phyloP scores from a whole-genome alignment of 306 rosid species.

The Ceratonia siliqua region DNA sequence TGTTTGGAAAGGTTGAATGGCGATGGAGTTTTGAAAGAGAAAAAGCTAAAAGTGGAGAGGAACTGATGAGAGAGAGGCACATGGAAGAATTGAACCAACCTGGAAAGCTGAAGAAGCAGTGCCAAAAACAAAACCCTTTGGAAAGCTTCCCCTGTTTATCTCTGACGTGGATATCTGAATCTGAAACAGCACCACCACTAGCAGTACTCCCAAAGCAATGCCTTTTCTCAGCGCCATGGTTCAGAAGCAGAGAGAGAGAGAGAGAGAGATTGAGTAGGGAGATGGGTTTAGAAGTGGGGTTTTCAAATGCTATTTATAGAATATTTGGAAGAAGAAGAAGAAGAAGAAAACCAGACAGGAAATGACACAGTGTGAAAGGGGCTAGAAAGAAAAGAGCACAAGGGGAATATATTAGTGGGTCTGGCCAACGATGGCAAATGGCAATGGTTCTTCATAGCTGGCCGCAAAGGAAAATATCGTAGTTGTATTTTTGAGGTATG shows the following conservation, averaged over 20 bases:
- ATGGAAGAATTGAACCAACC: slow-evolving; percentile 41
- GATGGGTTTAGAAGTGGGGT: not conserved
- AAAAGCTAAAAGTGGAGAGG: no score
- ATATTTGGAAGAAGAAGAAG: not conserved
- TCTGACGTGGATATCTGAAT: slow-evolving; percentile 50
- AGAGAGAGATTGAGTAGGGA: not conserved
- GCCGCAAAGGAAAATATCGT: no score
- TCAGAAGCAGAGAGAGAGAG: not conserved
- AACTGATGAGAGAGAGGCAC: no score
- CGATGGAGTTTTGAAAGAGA: no score
- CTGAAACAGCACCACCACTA: slow-evolving; percentile 33
- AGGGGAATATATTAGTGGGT: no score
- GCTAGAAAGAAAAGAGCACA: no score
- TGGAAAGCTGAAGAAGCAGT: slow-evolving; percentile 98
- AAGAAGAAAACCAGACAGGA: no score
- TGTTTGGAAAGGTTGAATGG: no score
- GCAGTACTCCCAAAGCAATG: slow-evolving; percentile 20
- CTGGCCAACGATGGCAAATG: no score
- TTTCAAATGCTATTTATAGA: not conserved
- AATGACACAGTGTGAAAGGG: not conserved
- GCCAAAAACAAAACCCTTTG: slow-evolving; percentile 75
- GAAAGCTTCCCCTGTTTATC: slow-evolving; percentile 60
- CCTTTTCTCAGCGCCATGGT: slow-evolving; percentile 43
- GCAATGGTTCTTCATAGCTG: no score
- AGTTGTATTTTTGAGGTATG: no score